Conservation (phyloP, 768 basidiomycete genomes). For the Lentinula boryana region DNA sequence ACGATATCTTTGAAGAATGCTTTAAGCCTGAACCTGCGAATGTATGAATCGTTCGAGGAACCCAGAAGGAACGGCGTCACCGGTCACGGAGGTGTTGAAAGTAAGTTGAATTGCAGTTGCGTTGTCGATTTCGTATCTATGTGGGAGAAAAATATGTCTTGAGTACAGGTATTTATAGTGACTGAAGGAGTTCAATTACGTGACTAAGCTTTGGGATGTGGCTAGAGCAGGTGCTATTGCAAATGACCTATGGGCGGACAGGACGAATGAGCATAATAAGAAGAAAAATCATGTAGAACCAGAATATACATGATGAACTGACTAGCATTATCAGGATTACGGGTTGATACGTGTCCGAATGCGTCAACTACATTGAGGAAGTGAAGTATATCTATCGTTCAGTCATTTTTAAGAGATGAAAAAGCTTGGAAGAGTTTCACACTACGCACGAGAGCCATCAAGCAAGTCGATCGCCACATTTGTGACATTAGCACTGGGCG, state of each 20-base stretch:
- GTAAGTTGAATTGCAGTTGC: conserved; percentile 14
- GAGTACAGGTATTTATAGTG: too few species aligned
- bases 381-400: conserved; percentile 13
- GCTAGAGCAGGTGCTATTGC: conserved; percentile 17
- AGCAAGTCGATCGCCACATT: conserved; percentile 12
- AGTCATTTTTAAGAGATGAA: background rate
- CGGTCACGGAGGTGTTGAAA: conserved; percentile 15
- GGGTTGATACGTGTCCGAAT: conserved; percentile 16
- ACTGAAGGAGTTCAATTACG: background rate
- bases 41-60: conserved; percentile 17
- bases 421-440: background rate
- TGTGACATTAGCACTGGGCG: conserved; percentile 4
- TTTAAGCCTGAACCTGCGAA: conserved; percentile 11
- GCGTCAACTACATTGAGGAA: conserved; percentile 17
- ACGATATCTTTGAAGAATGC: background rate
- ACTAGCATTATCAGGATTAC: conserved; percentile 15
- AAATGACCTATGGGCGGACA: conserved; percentile 11
- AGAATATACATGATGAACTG: conserved; percentile 15
- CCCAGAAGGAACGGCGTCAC: conserved; percentile 12
- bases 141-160: background rate
- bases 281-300: background rate
- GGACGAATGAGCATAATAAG: background rate
- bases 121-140: conserved; percentile 15
- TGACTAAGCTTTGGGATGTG: conserved; percentile 15
- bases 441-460: conserved; percentile 10